Percentiles rank a stretch among this genome's conserved stretches.
phyloP scores from a whole-genome alignment of 129 eudicot genomes.

The Arctium minus region DNA sequence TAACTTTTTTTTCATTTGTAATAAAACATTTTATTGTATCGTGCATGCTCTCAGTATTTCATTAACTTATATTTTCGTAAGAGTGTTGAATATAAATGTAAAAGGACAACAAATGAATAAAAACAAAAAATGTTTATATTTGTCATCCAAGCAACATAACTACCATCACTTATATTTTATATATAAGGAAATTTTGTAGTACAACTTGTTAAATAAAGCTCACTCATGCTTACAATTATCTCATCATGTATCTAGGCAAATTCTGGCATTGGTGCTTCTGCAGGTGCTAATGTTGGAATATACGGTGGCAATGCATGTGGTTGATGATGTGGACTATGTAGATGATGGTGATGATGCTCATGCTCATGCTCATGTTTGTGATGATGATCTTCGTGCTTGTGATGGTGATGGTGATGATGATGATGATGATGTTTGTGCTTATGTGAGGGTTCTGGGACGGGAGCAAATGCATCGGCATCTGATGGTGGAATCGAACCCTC shows the following conservation, averaged over 20 bases:
- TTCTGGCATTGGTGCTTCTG: not conserved
- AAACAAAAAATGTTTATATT: too few relatives aligned
- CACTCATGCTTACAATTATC: not conserved
- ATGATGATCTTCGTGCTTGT: constrained; percentile 13
- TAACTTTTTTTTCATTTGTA: not conserved
- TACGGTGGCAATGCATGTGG: not conserved
- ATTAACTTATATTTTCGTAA: not conserved
- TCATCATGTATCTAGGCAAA: not conserved
- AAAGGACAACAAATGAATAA: too few relatives aligned
- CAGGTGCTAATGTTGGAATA: not conserved
- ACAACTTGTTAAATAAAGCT: not conserved
- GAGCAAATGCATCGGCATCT: not conserved
- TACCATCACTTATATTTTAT: not conserved
- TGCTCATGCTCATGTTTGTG: constrained; percentile 35
- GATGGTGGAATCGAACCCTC: constrained; percentile 12
- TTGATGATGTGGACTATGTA: not conserved
- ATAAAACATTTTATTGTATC: too few relatives aligned
- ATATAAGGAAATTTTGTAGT: not conserved
- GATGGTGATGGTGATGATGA: not conserved
- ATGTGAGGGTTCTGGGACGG: not conserved
- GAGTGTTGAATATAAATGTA: not conserved
- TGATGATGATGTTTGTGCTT: not conserved
- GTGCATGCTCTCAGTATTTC: not conserved
- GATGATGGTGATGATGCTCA: not conserved
- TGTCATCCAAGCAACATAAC: not conserved